Percentiles rank a stretch among this genome's conserved stretches.
Evolutionary conservation across 352 stramenopile species (phyloP).

Genomic region (Globisporangium spiculum): DNA sequence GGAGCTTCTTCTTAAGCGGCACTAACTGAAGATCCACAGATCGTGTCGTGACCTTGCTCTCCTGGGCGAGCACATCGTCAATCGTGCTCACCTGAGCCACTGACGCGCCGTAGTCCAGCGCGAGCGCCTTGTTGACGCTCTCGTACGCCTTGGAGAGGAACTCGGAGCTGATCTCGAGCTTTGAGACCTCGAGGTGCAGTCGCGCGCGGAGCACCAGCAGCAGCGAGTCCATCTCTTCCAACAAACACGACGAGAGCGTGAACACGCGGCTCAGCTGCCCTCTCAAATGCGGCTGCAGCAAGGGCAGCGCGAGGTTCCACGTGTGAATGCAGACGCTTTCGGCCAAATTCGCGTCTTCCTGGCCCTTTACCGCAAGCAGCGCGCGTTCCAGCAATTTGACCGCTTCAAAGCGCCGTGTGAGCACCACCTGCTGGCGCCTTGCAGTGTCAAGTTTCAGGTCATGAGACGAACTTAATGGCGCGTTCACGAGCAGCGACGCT

Average conservation of each 20-base stretch:
- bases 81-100: conserved; percentile 24
- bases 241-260: conserved; percentile 39
- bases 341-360: conserved; percentile 71
- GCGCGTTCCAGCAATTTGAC: conserved; percentile 78
- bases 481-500: conserved; percentile 35
- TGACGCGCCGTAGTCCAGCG: conserved; percentile 54
- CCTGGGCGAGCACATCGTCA: conserved; percentile 28
- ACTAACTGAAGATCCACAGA: conserved; percentile 69
- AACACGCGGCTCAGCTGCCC: conserved; percentile 74
- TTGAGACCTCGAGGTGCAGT: conserved; percentile 80
- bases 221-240: conserved; percentile 85
- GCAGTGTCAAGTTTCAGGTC: not conserved
- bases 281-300: conserved; percentile 74
- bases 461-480: conserved; percentile 11
- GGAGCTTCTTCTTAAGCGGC: conserved; percentile 55
- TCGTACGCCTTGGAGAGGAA: conserved; percentile 81
- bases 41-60: conserved; percentile 32
- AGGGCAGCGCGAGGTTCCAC: conserved; percentile 80
- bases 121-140: conserved; percentile 57
- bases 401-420: conserved; percentile 61
- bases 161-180: conserved; percentile 82
- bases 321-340: conserved; percentile 76
- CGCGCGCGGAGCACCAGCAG: conserved; percentile 73
- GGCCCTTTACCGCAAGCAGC: conserved; percentile 72
- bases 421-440: conserved; percentile 32